Evolutionary conservation across 495 filamentous ascomycete genomes (phyloP).

Genomic region (Xylaria cubensis): DNA sequence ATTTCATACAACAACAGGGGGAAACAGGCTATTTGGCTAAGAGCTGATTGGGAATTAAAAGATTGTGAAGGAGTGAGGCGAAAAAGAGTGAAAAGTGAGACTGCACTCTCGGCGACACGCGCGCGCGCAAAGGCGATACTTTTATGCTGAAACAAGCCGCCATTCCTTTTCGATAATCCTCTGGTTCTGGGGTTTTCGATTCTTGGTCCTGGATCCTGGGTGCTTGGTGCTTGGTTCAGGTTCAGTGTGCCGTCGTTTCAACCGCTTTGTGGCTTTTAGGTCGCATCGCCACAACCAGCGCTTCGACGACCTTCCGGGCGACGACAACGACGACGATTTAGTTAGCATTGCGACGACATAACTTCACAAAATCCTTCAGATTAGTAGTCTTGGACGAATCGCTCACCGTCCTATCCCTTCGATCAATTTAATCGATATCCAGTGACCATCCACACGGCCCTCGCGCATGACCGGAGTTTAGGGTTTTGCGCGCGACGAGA

Average conservation of each 20-base stretch:
- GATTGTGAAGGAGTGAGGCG: background rate
- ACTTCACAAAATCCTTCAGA: background rate
- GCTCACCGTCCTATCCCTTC: background rate
- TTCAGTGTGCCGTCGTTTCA: background rate
- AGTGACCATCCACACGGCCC: background rate
- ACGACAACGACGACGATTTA: background rate
- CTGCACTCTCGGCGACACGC: constrained; percentile 8
- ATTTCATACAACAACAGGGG: background rate
- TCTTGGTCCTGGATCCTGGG: background rate
- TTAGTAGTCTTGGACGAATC: background rate
- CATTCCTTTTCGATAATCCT: background rate
- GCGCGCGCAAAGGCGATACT: constrained; percentile 1
- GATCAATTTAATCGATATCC: background rate
- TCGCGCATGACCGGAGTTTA: constrained; percentile 23
- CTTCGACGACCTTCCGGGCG: background rate
- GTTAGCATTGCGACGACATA: background rate
- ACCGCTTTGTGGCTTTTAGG: constrained; percentile 3
- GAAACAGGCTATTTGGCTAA: constrained; percentile 10
- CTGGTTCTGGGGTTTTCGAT: background rate
- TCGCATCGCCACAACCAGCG: constrained; percentile 2
- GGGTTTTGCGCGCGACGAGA: constrained; percentile 21
- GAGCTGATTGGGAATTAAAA: background rate
- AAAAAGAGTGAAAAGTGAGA: background rate
- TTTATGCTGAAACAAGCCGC: constrained; percentile 10
- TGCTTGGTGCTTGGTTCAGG: background rate